Evolutionary conservation across 176 grass and related monocot species (phyloP), one percentile per base, ranked within the genome.

Genomic region (Hordeum marinum): DNA sequence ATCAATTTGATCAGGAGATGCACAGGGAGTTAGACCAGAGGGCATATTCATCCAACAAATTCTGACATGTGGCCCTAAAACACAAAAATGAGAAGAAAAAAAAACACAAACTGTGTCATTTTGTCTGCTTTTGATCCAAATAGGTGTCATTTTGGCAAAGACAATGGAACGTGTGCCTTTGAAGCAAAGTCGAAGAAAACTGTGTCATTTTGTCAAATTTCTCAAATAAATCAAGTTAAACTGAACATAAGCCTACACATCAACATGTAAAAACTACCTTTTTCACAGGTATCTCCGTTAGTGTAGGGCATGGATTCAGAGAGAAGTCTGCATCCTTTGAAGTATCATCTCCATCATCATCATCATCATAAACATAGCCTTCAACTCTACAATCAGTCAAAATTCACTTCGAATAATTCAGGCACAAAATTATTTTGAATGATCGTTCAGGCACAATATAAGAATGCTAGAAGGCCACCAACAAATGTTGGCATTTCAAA

Each of bases 221-320:
- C 7, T 21, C 42, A 63, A 72, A 81, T 59, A 76, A 73, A 74
- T 65, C 24, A 8, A 69, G 34, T n/a, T 67, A 68, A 66, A 26
- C 17, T 7, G 20, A 43, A 79, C 26, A n/a, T 79, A 45, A 43
- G 25, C 32, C 8, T 54, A 59, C 26, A 82, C 27, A 36, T 79
- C 67, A 76, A 82, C 17, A 78, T 62, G 68, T 52, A 68, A 66
- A 83, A 40, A 2, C 36, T 79, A 92, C 90, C 86, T 83, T 88
- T 78, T 86, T 75, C 68, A 37, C 18, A 55, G 83, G 21, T 9
- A 7, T 77, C 41, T 80, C 81, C 15, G 80, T 78, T 65, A 37
- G 37, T 23, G 26, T 71, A 45, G 63, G 71, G 64, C 63, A 65
- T 58, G 70, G 24, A 57, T 80, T 7, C 54, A 77, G 40, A 29